These are phyloP conservation scores for Solanum aculeatissimum DNA, from an alignment of 305 asterid genomes.

Conservation along the genomic window DNA sequence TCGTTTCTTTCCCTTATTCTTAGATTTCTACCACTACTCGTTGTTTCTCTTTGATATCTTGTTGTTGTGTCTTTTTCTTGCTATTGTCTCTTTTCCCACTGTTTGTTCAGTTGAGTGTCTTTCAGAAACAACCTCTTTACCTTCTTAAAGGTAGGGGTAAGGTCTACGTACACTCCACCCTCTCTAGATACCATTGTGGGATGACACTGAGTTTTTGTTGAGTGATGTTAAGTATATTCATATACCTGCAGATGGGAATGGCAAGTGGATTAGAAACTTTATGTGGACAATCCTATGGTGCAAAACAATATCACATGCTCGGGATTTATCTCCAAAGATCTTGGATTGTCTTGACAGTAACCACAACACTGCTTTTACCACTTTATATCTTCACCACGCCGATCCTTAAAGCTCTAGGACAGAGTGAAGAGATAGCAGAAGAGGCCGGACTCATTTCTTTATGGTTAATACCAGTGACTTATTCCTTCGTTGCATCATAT, in stretches of 20 bases:
- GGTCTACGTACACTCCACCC: background rate
- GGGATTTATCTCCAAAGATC: slow-evolving; percentile 72
- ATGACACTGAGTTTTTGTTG: background rate
- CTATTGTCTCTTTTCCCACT: background rate
- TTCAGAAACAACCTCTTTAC: background rate
- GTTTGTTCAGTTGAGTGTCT: background rate
- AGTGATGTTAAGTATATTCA: background rate
- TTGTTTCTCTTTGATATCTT: background rate
- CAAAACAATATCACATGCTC: slow-evolving; percentile 60
- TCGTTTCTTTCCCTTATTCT: background rate
- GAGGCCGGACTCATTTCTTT: slow-evolving; percentile 33
- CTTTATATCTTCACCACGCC: slow-evolving; percentile 40
- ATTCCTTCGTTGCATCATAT: slow-evolving; percentile 37
- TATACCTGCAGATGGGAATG: slow-evolving; percentile 44
- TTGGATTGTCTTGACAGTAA: slow-evolving; percentile 37
- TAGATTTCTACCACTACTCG: background rate
- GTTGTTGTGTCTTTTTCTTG: background rate
- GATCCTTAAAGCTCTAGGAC: slow-evolving; percentile 51
- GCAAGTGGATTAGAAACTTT: slow-evolving; percentile 73
- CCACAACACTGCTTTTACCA: slow-evolving; percentile 29
- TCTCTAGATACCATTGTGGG: background rate
- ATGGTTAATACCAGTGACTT: slow-evolving; percentile 56
- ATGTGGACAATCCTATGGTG: slow-evolving; percentile 80
- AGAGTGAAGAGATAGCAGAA: slow-evolving; percentile 34
- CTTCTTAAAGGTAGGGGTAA: background rate